Evolutionary conservation across 306 rosid species (phyloP).

Genomic region (Trichosanthes truncata): DNA sequence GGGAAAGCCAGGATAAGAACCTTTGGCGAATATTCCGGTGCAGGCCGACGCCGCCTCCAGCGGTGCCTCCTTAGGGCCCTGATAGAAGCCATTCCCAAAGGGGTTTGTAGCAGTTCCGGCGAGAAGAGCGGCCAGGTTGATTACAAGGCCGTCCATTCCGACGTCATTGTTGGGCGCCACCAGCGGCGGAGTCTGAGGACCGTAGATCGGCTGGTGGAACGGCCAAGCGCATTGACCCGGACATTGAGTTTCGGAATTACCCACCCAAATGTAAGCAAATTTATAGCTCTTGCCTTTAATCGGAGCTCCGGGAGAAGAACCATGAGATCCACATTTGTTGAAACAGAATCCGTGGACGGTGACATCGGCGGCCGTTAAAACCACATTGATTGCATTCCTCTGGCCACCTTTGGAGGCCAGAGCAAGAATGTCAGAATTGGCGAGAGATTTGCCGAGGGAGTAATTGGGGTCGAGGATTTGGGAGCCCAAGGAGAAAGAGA

Average conservation of each 20-base stretch:
- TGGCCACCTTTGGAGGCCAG: conserved; percentile 37
- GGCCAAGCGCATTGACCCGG: conserved; percentile 63
- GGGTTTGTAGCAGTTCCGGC: conserved; percentile 49
- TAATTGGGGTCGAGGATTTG: conserved; percentile 28
- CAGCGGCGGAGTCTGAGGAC: conserved; percentile 38
- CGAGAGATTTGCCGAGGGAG: conserved; percentile 43
- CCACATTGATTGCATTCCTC: conserved; percentile 32
- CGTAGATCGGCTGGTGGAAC: conserved; percentile 51
- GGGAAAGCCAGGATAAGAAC: conserved; percentile 50
- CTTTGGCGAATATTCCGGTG: conserved; percentile 39
- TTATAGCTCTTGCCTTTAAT: conserved; percentile 17
- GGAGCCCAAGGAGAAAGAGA: conserved; percentile 18
- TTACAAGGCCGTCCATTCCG: conserved; percentile 51
- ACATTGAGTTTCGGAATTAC: conserved; percentile 55
- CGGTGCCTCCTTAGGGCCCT: conserved; percentile 56
- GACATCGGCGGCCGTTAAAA: conserved; percentile 43
- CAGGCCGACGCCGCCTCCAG: conserved; percentile 56
- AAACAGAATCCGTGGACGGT: conserved; percentile 42
- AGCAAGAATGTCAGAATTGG: conserved; percentile 15
- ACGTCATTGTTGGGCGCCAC: conserved; percentile 58
- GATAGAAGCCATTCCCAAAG: conserved; percentile 43
- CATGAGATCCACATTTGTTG: conserved; percentile 46
- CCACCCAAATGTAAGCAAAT: conserved; percentile 48
- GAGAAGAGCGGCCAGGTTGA: conserved; percentile 39
- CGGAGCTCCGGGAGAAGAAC: conserved; percentile 6